Evolutionary conservation across 441 rosid genomes (phyloP).

Genomic region (Geranium incanum): DNA sequence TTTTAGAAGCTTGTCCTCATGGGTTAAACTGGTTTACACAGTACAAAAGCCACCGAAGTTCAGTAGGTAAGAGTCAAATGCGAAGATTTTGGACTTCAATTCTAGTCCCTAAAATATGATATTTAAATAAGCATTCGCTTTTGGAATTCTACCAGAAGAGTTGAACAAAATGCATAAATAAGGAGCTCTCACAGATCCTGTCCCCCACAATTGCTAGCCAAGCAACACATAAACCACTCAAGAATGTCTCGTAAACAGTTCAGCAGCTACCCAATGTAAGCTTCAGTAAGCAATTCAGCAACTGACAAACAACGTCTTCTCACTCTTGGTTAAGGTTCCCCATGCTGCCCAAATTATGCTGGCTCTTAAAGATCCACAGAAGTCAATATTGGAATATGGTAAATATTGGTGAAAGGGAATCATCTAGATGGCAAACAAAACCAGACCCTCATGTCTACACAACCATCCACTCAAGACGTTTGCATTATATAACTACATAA

Average conservation of each 20-base stretch:
- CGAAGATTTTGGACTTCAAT: background rate
- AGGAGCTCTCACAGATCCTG: background rate
- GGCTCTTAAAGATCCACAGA: background rate
- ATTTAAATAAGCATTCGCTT: background rate
- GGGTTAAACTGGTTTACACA: background rate
- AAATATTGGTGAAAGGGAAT: background rate
- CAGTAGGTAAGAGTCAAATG: background rate
- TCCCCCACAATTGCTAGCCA: background rate
- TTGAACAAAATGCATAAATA: background rate
- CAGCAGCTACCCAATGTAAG: background rate
- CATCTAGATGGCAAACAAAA: constrained; percentile 6
- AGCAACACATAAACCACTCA: background rate
- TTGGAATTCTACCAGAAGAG: background rate
- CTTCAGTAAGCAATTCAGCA: background rate
- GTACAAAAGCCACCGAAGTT: background rate
- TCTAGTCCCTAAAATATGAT: background rate
- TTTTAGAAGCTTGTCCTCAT: background rate
- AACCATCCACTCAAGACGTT: background rate
- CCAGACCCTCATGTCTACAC: background rate
- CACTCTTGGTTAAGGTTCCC: background rate
- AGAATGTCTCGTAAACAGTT: background rate
- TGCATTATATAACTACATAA: background rate
- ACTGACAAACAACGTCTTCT: background rate
- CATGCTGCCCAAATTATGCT: background rate
- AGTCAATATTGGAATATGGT: background rate